These are phyloP conservation scores for Magnolia kwangsiensis DNA, from an alignment of 164 flowering plant species.

Conservation along the genomic window DNA sequence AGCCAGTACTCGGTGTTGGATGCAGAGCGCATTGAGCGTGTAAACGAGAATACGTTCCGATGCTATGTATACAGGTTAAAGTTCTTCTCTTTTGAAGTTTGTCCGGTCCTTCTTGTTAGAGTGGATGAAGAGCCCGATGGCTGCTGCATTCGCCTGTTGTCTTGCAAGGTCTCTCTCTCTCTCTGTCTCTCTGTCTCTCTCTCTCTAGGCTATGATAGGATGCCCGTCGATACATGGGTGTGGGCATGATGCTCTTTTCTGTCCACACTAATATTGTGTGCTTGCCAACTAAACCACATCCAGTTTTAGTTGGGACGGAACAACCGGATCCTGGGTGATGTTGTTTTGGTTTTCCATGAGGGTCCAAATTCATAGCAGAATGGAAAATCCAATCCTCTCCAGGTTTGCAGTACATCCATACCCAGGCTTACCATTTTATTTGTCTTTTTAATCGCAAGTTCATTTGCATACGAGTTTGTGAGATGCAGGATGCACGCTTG, in stretches of 20 bases:
- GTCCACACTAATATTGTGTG: too few species aligned
- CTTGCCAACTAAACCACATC: too few species aligned
- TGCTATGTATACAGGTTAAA: conserved; percentile 74
- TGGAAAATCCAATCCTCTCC: too few species aligned
- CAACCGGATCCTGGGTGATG: too few species aligned
- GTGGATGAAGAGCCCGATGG: conserved; percentile 80
- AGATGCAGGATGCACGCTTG: too few species aligned
- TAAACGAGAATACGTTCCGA: conserved; percentile 78
- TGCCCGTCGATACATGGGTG: too few species aligned
- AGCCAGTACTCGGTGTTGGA: conserved; percentile 95
- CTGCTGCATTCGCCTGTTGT: conserved; percentile 78
- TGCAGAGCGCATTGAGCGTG: conserved; percentile 87
- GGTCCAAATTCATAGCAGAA: too few species aligned
- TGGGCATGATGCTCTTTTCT: too few species aligned
- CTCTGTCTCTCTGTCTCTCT: neutral
- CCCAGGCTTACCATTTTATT: neutral
- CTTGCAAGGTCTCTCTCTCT: conserved; percentile 60
- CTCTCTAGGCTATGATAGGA: too few species aligned
- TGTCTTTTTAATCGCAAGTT: neutral
- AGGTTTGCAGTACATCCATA: too few species aligned
- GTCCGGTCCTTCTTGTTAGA: conserved; percentile 81
- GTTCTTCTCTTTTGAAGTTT: conserved; percentile 83
- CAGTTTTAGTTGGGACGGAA: too few species aligned
- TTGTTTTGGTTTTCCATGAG: too few species aligned
- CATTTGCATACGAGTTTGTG: neutral